Evolutionary conservation across 306 rosid genomes (phyloP).

Genomic region (Medicago ruthenica): DNA sequence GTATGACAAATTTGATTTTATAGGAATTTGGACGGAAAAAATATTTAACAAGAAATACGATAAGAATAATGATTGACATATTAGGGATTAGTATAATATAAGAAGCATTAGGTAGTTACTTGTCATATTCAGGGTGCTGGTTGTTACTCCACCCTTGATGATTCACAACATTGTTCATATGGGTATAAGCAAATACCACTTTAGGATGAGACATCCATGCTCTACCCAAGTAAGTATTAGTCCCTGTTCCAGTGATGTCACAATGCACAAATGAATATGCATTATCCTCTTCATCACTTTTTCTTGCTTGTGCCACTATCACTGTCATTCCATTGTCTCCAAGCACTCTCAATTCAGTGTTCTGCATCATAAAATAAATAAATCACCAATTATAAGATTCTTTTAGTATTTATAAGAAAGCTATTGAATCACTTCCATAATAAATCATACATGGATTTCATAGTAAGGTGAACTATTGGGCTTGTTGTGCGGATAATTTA

Average conservation of each 20-base stretch:
- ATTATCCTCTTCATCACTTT: background rate
- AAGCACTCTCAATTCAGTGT: background rate
- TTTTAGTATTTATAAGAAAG: no score
- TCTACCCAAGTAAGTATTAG: slow-evolving; percentile 54
- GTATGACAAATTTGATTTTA: no score
- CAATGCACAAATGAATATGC: slow-evolving; percentile 67
- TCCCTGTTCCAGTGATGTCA: slow-evolving; percentile 46
- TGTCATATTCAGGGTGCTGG: background rate
- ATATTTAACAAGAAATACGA: no score
- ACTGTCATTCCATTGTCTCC: background rate
- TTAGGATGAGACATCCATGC: slow-evolving; percentile 56
- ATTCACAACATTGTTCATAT: slow-evolving; percentile 36
- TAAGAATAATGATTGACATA: no score
- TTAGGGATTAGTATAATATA: background rate
- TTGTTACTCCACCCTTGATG: slow-evolving; percentile 56
- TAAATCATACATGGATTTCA: no score
- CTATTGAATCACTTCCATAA: no score
- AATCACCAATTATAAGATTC: no score
- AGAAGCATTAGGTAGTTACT: slow-evolving; percentile 30
- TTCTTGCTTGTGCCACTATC: slow-evolving; percentile 61
- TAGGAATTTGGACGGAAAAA: no score
- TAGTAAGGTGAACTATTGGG: no score
- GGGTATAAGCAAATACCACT: slow-evolving; percentile 53
- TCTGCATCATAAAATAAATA: no score
- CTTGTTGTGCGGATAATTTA: no score